Percentiles rank a stretch among this genome's conserved stretches.
These are phyloP conservation scores for Bondarzewia mesenterica DNA, from an alignment of 1,284 basidiomycete genomes.

Conservation along the genomic window DNA sequence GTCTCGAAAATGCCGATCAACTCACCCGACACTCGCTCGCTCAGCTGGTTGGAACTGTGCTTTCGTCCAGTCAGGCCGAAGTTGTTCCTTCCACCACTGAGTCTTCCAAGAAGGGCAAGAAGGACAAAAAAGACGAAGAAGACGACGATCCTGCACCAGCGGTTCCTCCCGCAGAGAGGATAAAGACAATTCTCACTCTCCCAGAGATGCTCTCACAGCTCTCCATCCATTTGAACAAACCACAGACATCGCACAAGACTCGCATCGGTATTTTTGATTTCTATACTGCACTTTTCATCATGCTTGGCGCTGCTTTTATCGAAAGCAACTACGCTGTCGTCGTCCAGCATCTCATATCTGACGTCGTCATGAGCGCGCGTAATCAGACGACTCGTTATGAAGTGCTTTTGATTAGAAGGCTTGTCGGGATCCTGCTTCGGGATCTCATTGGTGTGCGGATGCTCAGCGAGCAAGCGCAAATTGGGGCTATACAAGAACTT, in stretches of 20 bases:
- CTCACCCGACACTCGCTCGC: slow-evolving; percentile 76
- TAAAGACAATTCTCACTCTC: slow-evolving; percentile 69
- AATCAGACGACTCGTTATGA: slow-evolving; percentile 65
- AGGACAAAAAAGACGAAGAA: slow-evolving; percentile 33
- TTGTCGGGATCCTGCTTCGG: slow-evolving; percentile 72
- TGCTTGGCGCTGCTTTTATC: slow-evolving; percentile 73
- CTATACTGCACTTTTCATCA: slow-evolving; percentile 73
- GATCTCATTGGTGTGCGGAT: slow-evolving; percentile 85
- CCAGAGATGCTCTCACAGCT: slow-evolving; percentile 80
- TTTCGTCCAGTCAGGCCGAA: slow-evolving; percentile 80
- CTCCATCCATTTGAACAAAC: slow-evolving; percentile 75
- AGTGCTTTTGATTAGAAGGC: slow-evolving; percentile 60
- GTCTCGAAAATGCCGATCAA: slow-evolving; percentile 79
- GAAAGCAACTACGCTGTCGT: slow-evolving; percentile 81
- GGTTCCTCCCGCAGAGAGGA: slow-evolving; percentile 45
- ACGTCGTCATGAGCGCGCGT: slow-evolving; percentile 58
- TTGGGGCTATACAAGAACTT: slow-evolving; percentile 83
- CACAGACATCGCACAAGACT: slow-evolving; percentile 57
- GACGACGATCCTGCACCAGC: slow-evolving; percentile 49
- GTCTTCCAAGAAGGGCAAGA: slow-evolving; percentile 59
- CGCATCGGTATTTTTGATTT: slow-evolving; percentile 86
- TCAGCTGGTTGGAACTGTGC: slow-evolving; percentile 74
- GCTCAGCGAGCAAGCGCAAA: slow-evolving; percentile 90
- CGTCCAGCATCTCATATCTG: slow-evolving; percentile 70
- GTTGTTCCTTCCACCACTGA: slow-evolving; percentile 42